phyloP scores from a whole-genome alignment of 257 asterid species.

The Marsdenia floribunda region DNA sequence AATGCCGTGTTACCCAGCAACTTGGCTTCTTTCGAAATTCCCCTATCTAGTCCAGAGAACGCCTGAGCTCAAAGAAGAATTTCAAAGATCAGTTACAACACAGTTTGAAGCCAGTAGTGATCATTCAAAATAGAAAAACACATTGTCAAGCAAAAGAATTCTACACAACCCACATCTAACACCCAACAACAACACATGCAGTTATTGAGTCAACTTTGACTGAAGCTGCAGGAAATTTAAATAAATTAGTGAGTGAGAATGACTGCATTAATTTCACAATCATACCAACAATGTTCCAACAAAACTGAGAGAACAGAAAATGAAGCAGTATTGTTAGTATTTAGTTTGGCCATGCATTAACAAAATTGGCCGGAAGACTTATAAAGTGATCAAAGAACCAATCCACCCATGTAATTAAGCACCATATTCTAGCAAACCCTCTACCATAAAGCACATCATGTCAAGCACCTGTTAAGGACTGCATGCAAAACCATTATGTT shows the following conservation, averaged over 20 bases:
- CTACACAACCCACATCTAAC: neutral
- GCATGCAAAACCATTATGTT: neutral
- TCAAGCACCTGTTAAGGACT: neutral
- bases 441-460: neutral
- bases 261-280: neutral
- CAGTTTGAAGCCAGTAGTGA: neutral
- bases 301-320: neutral
- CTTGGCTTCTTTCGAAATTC: constrained; percentile 56
- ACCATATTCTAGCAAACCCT: neutral
- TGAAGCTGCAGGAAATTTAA: neutral
- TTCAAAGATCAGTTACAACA: constrained; percentile 6
- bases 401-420: neutral
- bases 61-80: constrained; percentile 49
- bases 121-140: neutral
- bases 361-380: neutral
- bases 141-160: neutral
- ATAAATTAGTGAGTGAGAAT: neutral
- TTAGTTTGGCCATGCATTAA: neutral
- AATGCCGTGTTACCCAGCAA: constrained; percentile 78
- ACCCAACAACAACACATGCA: neutral
- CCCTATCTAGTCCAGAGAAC: constrained; percentile 89
- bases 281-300: neutral
- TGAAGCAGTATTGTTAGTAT: neutral
- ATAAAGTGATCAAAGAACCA: neutral
- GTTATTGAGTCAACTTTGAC: neutral